These are phyloP conservation scores for Melocanna baccifera DNA, from an alignment of 176 grass and related monocot species.

Conservation along the genomic window DNA sequence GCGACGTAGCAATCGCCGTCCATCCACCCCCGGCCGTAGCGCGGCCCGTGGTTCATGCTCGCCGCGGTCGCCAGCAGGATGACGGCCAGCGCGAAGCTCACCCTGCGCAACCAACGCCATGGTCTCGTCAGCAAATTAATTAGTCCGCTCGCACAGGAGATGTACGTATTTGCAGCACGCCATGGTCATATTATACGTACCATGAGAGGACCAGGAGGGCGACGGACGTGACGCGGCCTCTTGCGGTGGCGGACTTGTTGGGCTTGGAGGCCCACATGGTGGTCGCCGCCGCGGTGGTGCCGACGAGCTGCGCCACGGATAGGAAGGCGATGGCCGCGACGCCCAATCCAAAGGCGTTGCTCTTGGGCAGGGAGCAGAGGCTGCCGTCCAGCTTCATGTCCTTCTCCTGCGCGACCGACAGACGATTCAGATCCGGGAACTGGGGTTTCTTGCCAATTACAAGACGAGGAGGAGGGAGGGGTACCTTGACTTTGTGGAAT, in stretches of 20 bases:
- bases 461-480: neutral
- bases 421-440: conserved; percentile 39
- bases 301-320: conserved; percentile 68
- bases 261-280: neutral
- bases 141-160: neutral
- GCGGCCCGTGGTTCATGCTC: conserved; percentile 87
- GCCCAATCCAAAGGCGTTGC: conserved; percentile 73
- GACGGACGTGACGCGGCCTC: conserved; percentile 35
- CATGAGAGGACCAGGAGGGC: conserved; percentile 54
- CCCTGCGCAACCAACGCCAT: conserved; percentile 30
- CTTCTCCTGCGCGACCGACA: conserved; percentile 39
- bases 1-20: conserved; percentile 90
- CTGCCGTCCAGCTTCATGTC: conserved; percentile 85
- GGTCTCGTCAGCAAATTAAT: neutral
- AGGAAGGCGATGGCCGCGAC: conserved; percentile 67
- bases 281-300: conserved; percentile 48
- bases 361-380: conserved; percentile 80
- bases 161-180: neutral
- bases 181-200: conserved; percentile 30
- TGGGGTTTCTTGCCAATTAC: neutral
- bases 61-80: conserved; percentile 55
- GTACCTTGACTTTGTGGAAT: conserved; percentile 75
- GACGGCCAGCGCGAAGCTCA: conserved; percentile 53
- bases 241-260: neutral
- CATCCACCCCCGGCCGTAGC: conserved; percentile 84